These are phyloP conservation scores for Heterobasidion irregulare DNA, from an alignment of 1,284 basidiomycete species.

Conservation along the genomic window DNA sequence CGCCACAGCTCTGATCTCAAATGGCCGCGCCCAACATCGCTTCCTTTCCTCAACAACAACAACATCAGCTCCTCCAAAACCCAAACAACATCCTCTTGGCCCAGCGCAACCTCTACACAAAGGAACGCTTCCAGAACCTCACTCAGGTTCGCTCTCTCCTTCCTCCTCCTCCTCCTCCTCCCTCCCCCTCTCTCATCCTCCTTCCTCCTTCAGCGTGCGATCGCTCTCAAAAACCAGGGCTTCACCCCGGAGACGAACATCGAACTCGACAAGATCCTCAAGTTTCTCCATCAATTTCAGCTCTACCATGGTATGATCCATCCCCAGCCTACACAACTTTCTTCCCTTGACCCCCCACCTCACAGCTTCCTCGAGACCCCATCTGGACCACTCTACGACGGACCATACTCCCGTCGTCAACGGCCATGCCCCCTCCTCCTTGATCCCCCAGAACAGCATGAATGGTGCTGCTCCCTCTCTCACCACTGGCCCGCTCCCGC, in stretches of 20 bases:
- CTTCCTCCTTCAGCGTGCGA: constrained; percentile 22
- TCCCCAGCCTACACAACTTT: background rate
- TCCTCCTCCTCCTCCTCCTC: background rate
- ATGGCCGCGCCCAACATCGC: constrained; percentile 23
- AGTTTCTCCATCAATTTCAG: constrained; percentile 20
- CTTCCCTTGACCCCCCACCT: background rate
- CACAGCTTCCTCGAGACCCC: constrained; percentile 1
- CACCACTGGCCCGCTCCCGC: constrained; percentile 19
- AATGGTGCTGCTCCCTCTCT: constrained; percentile 24
- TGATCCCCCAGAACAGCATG: constrained; percentile 9
- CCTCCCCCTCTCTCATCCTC: background rate
- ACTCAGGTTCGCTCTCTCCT: constrained; percentile 15
- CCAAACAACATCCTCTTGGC: constrained; percentile 8
- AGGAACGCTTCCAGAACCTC: constrained; percentile 18
- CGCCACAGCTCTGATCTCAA: constrained; percentile 4
- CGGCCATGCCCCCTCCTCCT: constrained; percentile 12
- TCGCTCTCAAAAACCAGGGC: constrained; percentile 21
- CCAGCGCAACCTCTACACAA: constrained; percentile 12
- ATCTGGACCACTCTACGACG: constrained; percentile 5
- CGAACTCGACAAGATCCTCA: constrained; percentile 25
- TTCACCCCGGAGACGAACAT: constrained; percentile 24
- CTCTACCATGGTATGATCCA: constrained; percentile 16
- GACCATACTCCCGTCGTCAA: constrained; percentile 12
- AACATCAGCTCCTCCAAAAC: constrained; percentile 11
- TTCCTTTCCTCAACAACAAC: constrained; percentile 16